Percentiles rank a stretch among this genome's conserved stretches.
Evolutionary conservation across 163 green algal species (phyloP).

Genomic region (Scenedesmus sp.): DNA sequence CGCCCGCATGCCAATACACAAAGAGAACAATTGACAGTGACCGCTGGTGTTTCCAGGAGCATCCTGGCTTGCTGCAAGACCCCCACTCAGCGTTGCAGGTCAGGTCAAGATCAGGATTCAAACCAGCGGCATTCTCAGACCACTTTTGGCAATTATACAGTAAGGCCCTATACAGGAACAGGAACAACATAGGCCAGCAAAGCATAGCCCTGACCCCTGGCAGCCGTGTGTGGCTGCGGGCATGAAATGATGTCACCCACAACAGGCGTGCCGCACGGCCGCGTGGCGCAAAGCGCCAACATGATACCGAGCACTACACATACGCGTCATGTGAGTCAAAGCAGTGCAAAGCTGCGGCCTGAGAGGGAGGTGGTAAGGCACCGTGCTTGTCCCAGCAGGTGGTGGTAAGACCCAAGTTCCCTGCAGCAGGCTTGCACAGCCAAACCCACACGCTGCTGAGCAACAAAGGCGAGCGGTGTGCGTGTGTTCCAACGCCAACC

Average conservation of each 20-base stretch:
- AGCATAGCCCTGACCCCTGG: not conserved
- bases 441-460: not conserved
- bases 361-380: constrained; percentile 17
- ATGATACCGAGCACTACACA: not conserved
- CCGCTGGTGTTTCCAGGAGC: not conserved
- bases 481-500: not conserved
- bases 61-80: not conserved
- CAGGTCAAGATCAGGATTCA: not conserved
- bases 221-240: not conserved
- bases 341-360: not conserved
- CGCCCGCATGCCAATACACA: not conserved
- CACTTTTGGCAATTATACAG: not conserved
- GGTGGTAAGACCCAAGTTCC: not conserved
- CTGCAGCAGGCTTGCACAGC: not conserved
- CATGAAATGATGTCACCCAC: not conserved
- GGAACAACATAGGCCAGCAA: not conserved
- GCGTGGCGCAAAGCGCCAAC: not conserved
- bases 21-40: not conserved
- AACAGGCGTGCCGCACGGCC: not conserved
- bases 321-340: not conserved
- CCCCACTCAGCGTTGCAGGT: not conserved
- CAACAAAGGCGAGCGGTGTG: not conserved
- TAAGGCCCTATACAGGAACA: not conserved
- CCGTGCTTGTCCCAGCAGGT: constrained; percentile 22
- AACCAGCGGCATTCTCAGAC: not conserved